Evolutionary conservation across 129 eudicot species (phyloP), one percentile per base, ranked within the genome.

Genomic region (Tagetes patula): DNA sequence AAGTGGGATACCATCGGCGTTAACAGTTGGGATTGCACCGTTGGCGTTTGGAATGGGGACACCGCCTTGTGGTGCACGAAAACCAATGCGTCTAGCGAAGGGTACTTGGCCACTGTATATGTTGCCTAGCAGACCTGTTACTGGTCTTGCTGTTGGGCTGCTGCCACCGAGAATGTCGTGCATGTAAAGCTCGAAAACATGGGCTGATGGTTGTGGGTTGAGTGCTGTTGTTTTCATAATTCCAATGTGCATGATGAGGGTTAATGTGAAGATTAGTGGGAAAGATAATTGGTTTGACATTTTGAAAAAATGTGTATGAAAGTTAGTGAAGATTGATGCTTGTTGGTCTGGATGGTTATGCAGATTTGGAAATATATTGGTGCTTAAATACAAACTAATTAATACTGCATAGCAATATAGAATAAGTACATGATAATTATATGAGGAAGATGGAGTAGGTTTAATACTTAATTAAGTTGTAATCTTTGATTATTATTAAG

Each of bases 21-120:
- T 94, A 11, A 90, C 61, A 7, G 96, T 87, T 8, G 98, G 96
- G 34, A 85, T 69, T 20, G 96, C 92, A 4, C 98, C 96, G 31
- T 93, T 90, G 65, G 96, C 80, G 53, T 90, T 94, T 64, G 98
- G 96, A 38, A 94, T 90, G 74, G 91, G 88, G 0, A 94, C 88
- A 8, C 92, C 94, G 8, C 69, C 80, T 58, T 81, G 67, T 6
- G 96, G 98, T 14, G 87, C 82, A 5, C 79, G 83, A 76, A 92
- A 92, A 2, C 98, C 98, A 13, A 92, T 89, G 12, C 96, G 96
- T 77, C 91, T 84, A 31, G 98, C 98, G 55, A 92, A 92, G 47
- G 97, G 97, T 13, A 92, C 91, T 75, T 94, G 98, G 36, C 98
- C 98, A 66, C 93, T 90, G 74, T 90, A 94, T 43, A 90, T 87